Base-by-base conservation (phyloP, 495 filamentous ascomycete genomes). In the Trichoderma orchidacearum region DNA sequence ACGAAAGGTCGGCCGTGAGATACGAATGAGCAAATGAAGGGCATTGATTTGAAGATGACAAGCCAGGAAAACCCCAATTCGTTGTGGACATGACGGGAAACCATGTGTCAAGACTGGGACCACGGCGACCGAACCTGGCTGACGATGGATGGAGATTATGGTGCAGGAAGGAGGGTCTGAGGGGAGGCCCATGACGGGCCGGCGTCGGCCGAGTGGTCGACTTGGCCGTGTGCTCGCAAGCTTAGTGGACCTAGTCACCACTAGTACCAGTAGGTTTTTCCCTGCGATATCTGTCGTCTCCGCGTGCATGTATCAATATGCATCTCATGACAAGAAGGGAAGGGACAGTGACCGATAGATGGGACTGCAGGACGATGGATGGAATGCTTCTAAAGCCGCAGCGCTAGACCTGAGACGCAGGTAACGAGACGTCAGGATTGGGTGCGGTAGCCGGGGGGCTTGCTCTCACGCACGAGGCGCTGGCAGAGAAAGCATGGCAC, bases 381-480 rank as follows among this genome's bases (percentile, higher is more conserved):
- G n/a, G n/a, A 6, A 2, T 41, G n/a, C n/a, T 21, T 18, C 15
- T 41, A 17, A n/a, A n/a, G n/a, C n/a, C n/a, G n/a, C n/a, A 48
- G 41, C 18, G 41, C 41, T 48, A 48, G 41, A 48, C 41, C 41
- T 48, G 41, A 48, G 41, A 48, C 41, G 41, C 41, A 48, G 41
- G 41, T 13, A 27, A 27, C 41, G 41, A 13, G 41, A 48, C 27
- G 41, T 23, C 27, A 23, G 41, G 41, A 48, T 48, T 48, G 41
- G 21, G n/a, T 25, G 41, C 41, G 27, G 41, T 23, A 48, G 7
- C 41, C 41, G 41, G 41, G 41, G 41, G 41, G 41, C 18, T 27
- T 23, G 41, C 27, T 48, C 17, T 41, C 36, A 17, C 17, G 12
- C 41, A 48, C 41, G 41, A 48, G 41, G 41, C 41, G 41, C 41